Base-by-base conservation (phyloP, 176 grass and related monocot species). In the Metroxylon sagu region DNA sequence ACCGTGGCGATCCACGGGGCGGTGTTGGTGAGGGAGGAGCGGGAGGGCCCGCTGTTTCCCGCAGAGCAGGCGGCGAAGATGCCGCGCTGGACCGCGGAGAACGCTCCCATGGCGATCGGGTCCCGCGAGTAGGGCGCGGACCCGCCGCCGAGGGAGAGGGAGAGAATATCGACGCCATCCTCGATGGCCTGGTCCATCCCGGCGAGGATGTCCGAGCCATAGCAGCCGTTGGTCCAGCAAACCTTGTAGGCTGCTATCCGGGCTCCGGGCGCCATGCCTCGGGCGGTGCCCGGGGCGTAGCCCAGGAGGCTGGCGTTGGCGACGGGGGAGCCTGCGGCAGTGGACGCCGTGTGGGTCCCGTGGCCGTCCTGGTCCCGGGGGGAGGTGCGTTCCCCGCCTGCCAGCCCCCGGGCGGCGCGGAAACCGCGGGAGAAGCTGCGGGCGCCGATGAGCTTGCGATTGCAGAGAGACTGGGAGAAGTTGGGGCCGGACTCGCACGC, bases 161-260 rank as follows among this genome's bases (percentile, higher is more conserved):
- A 95, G 28, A 95, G 74, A 29, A 95, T 70, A 75, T 95, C 80
- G 23, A 95, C 86, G 27, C 90, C 90, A 31, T 95, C 90, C 5
- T 84, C 72, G 14, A 95, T 95, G 57, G 90, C 90, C 52, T 81
- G 48, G 23, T 86, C 78, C 67, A 95, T 95, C 18, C 81, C 90
- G 0, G 81, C 80, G 14, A 95, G 83, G 10, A 89, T 86, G 64
- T 82, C 82, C 21, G 90, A 79, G 30, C 63, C 82, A 59, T 80
- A 84, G 66, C 90, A 95, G 1, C 86, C 76, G 50, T 77, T 69
- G 61, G 64, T 56, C 85, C 85, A 95, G 75, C 85, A 95, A 26
- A 89, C 85, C 75, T 95, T 95, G 79, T 95, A 95, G 29, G 80
- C 83, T 3, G 82, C 90, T 25, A 95, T 70, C 27, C 85, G 85